Percentiles rank a stretch among this genome's conserved stretches.
phyloP scores from a whole-genome alignment of 129 eudicot genomes.

The Solidago caesia region DNA sequence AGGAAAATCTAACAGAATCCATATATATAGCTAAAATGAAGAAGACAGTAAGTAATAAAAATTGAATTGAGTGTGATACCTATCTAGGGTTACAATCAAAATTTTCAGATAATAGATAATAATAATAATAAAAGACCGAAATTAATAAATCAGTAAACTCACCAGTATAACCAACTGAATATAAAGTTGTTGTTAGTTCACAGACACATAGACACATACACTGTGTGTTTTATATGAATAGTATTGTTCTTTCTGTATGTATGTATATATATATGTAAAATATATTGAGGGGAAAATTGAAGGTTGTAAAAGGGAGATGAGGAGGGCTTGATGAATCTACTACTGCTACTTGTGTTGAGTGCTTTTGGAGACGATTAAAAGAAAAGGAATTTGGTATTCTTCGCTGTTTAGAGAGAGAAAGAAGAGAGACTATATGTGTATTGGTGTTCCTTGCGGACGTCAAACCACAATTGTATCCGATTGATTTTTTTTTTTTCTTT shows the following conservation, averaged over 20 bases:
- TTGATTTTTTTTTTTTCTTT: conserved; percentile 46
- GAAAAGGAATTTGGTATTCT: conserved; percentile 32
- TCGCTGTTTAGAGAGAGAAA: conserved; percentile 74
- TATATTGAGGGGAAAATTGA: no score
- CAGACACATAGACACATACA: no score
- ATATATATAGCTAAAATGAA: neutral
- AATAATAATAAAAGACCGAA: neutral
- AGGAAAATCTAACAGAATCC: conserved; percentile 17
- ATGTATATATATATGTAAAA: no score
- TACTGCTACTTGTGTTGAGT: conserved; percentile 1
- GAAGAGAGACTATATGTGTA: conserved; percentile 42
- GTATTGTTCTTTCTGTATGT: no score
- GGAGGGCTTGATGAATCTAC: no score
- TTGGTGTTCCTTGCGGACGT: conserved; percentile 87
- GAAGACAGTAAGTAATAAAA: neutral
- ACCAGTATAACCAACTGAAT: no score
- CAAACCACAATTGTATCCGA: conserved; percentile 77
- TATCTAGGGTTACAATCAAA: conserved; percentile 32
- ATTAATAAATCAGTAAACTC: no score
- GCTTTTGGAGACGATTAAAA: conserved; percentile 31
- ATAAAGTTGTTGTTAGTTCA: no score
- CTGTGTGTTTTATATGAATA: no score
- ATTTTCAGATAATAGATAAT: neutral
- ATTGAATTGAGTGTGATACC: conserved; percentile 16
- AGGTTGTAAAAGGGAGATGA: no score